These are phyloP conservation scores for Picochlorum sp. DNA, from an alignment of 139 green algal species.

Conservation along the genomic window DNA sequence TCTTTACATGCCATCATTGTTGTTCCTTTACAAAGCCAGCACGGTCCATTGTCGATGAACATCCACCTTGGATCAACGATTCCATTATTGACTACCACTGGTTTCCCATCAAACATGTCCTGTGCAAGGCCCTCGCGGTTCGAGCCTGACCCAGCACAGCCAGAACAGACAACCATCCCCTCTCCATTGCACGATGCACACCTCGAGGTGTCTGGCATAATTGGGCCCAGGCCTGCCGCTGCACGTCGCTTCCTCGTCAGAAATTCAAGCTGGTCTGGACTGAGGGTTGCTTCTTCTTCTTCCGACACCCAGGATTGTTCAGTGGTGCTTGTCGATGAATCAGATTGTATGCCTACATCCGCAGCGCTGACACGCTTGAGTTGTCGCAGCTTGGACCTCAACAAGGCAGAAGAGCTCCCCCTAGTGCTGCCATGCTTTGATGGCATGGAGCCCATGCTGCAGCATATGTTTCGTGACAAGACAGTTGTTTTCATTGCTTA, in stretches of 20 bases:
- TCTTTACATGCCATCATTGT: conserved; percentile 10
- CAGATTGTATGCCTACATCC: no score
- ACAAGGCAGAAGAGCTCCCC: no score
- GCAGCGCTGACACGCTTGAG: no score
- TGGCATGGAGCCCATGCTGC: no score
- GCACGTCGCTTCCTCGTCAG: conserved; percentile 16
- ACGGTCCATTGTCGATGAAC: conserved; percentile 10
- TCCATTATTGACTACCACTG: not conserved
- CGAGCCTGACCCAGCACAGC: conserved; percentile 15
- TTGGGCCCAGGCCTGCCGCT: conserved; percentile 14
- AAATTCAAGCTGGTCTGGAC: conserved; percentile 14
- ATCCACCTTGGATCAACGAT: not conserved
- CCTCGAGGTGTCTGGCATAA: conserved; percentile 9
- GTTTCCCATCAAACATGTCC: conserved; percentile 13
- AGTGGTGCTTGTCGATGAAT: not conserved
- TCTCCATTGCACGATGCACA: conserved; percentile 7
- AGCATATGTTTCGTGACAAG: no score
- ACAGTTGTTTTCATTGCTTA: no score
- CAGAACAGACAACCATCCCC: conserved; percentile 2
- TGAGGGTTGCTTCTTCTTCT: not conserved
- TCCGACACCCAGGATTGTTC: conserved; percentile 1
- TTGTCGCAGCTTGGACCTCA: no score
- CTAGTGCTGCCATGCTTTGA: no score
- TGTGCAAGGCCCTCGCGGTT: conserved; percentile 8
- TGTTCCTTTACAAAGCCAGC: conserved; percentile 17